A percentile compares a stretch with the other conserved stretches of the same genome.
phyloP scores from a whole-genome alignment of 2,329 filamentous ascomycete species.

The Aspergillus unguis region DNA sequence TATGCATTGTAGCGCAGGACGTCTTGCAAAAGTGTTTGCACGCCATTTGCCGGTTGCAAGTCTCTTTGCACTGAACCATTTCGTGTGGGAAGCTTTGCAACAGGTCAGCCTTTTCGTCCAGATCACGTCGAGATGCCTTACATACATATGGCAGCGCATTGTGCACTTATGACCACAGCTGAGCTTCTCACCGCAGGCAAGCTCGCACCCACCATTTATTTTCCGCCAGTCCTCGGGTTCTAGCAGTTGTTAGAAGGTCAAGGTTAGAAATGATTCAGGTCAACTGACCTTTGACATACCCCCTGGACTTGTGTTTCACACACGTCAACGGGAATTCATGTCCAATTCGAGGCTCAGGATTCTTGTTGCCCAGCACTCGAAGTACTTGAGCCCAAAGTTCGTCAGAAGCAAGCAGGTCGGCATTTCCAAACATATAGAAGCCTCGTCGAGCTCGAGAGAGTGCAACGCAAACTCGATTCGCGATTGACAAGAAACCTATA shows the following conservation, averaged over 20 bases:
- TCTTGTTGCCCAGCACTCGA: conserved; percentile 37
- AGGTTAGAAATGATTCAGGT: background rate
- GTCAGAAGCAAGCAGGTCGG: conserved; percentile 50
- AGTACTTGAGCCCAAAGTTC: conserved; percentile 53
- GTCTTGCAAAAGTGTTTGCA: conserved; percentile 41
- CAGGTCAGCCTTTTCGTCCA: background rate
- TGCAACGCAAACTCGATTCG: conserved; percentile 61
- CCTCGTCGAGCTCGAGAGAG: conserved; percentile 70
- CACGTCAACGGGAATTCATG: conserved; percentile 63
- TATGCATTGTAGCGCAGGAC: conserved; percentile 27
- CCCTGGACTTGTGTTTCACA: conserved; percentile 53
- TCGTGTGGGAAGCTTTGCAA: conserved; percentile 36
- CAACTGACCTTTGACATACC: conserved; percentile 47
- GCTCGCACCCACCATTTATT: conserved; percentile 53
- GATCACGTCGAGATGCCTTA: background rate
- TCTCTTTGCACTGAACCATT: conserved; percentile 32
- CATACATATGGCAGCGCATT: conserved; percentile 53
- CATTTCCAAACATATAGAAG: conserved; percentile 82
- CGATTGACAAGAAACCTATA: conserved; percentile 71
- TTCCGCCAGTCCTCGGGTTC: conserved; percentile 54
- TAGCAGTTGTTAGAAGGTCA: conserved; percentile 14
- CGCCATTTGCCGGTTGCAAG: conserved; percentile 31
- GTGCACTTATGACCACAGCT: conserved; percentile 54
- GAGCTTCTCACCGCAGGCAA: conserved; percentile 44
- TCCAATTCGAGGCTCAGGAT: conserved; percentile 36